Conservation (phyloP, 805 yeast genomes). For the Saccharomycopsis schoenii region DNA sequence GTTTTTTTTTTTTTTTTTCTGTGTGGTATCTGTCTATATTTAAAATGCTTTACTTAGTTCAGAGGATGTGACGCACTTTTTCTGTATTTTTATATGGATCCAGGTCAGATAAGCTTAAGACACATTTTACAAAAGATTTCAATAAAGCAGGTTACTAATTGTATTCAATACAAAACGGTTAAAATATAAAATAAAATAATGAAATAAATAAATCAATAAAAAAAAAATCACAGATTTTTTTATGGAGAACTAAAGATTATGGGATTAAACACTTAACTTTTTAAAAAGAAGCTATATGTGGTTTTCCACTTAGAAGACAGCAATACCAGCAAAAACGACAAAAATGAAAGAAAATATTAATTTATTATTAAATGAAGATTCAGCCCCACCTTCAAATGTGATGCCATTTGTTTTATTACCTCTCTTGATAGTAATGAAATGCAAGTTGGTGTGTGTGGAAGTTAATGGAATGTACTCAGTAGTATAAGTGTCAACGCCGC, state of each 20-base stretch:
- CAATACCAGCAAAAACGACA: background rate
- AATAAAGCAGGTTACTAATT: background rate
- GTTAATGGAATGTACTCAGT: constrained; percentile 17
- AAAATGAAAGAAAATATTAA: background rate
- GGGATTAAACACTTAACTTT: background rate
- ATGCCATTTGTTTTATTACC: constrained; percentile 3
- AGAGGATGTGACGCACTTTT: background rate
- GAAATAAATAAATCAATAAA: background rate
- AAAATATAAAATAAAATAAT: background rate
- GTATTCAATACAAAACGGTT: background rate
- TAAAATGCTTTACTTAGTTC: background rate
- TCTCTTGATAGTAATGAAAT: constrained; percentile 15
- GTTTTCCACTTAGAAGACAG: background rate
- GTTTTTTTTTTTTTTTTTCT: background rate
- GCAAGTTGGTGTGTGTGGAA: constrained; percentile 15
- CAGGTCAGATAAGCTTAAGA: background rate
- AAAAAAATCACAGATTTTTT: background rate
- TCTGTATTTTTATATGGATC: background rate
- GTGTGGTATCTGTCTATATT: background rate
- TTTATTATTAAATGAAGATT: background rate
- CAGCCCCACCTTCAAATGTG: constrained; percentile 7
- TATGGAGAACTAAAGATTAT: background rate
- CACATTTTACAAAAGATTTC: background rate
- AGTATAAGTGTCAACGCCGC: constrained; percentile 11
- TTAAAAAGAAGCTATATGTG: background rate